Conservation (phyloP, 352 stramenopile species). For the Phytophthora chlamydospora region DNA sequence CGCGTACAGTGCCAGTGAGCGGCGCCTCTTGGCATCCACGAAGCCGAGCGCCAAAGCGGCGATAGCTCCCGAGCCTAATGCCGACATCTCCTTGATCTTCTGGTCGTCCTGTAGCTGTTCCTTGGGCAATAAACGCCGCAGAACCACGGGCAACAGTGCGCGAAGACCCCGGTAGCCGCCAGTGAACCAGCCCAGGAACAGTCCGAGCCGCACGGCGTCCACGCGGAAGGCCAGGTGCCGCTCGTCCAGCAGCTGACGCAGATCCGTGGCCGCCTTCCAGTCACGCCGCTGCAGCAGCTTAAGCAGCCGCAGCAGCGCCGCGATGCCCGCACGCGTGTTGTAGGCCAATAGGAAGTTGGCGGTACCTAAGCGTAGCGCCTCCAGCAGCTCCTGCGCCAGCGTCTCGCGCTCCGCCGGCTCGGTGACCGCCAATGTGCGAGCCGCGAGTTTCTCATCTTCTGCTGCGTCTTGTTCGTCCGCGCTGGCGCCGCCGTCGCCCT, state of each 20-base stretch:
- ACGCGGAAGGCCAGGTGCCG: constrained; percentile 80
- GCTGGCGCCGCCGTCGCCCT: constrained; percentile 7
- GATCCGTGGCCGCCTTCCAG: constrained; percentile 53
- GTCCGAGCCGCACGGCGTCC: constrained; percentile 83
- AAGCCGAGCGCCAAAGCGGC: constrained; percentile 69
- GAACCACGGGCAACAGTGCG: constrained; percentile 56
- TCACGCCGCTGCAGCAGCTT: constrained; percentile 66
- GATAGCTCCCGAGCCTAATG: constrained; percentile 62
- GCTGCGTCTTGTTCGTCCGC: constrained; percentile 12
- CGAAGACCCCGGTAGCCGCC: constrained; percentile 72
- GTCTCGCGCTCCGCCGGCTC: constrained; percentile 39
- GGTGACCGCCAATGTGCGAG: constrained; percentile 25
- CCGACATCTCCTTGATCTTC: constrained; percentile 53
- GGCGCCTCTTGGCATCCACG: constrained; percentile 68
- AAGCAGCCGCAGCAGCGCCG: constrained; percentile 71
- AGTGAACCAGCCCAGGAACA: constrained; percentile 89
- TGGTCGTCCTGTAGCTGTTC: constrained; percentile 26
- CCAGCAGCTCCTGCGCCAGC: constrained; percentile 62
- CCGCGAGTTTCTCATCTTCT: constrained; percentile 28
- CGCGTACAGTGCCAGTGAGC: constrained; percentile 84
- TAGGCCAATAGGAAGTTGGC: constrained; percentile 89
- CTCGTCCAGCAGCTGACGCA: constrained; percentile 76
- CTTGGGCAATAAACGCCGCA: constrained; percentile 38
- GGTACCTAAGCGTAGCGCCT: constrained; percentile 74
- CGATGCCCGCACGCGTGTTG: constrained; percentile 86